Evolutionary conservation across 768 basidiomycete genomes (phyloP).

Genomic region (Lentinula edodes): DNA sequence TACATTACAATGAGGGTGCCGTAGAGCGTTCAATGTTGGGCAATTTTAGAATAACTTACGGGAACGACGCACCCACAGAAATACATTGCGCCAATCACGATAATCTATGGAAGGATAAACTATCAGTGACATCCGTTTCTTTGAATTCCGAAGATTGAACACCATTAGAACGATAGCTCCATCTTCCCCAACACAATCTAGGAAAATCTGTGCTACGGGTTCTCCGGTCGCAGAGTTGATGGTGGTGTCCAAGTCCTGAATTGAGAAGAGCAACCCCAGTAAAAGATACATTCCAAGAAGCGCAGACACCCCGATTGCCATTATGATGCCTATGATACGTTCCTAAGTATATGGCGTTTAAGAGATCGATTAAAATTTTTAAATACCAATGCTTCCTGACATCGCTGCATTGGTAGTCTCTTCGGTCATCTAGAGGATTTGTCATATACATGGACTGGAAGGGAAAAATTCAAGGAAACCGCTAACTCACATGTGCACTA

Average conservation of each 20-base stretch:
- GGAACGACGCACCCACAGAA: slow-evolving; percentile 53
- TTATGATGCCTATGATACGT: slow-evolving; percentile 41
- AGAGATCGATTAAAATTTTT: neutral
- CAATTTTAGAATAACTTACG: neutral
- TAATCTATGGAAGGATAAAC: slow-evolving; percentile 30
- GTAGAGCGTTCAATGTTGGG: neutral
- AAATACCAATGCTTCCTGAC: slow-evolving; percentile 49
- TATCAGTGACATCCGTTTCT: neutral
- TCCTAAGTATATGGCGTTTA: neutral
- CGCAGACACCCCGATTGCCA: slow-evolving; percentile 68
- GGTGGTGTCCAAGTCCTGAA: slow-evolving; percentile 61
- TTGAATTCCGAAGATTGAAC: neutral
- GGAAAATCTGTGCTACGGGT: slow-evolving; percentile 74
- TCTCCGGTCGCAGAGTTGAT: slow-evolving; percentile 51
- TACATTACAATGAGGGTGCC: neutral
- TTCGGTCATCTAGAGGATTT: slow-evolving; percentile 56
- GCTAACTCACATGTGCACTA: slow-evolving; percentile 52
- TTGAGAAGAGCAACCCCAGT: slow-evolving; percentile 67
- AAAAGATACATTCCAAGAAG: slow-evolving; percentile 74
- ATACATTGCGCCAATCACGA: slow-evolving; percentile 69
- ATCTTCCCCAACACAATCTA: slow-evolving; percentile 69
- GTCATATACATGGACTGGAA: neutral
- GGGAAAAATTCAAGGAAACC: neutral
- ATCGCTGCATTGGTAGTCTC: slow-evolving; percentile 68
- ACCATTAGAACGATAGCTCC: slow-evolving; percentile 76